phyloP scores from a whole-genome alignment of 2,329 filamentous ascomycete species.

The Fusarium sp. region DNA sequence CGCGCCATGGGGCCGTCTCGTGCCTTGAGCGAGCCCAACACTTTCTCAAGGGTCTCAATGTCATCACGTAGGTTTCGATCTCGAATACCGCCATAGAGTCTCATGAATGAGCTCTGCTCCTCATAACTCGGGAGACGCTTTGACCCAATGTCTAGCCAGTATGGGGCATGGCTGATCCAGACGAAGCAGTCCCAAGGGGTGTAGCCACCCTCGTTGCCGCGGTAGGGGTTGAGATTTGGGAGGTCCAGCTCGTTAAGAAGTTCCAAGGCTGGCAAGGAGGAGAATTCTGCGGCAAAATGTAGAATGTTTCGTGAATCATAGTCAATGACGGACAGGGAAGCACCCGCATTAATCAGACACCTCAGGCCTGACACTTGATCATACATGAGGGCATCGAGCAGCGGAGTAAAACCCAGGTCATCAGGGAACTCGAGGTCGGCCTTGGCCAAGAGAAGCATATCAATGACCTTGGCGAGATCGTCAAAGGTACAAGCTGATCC shows the following conservation, averaged over 20 bases:
- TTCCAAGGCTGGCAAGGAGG: not conserved
- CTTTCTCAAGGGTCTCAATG: not conserved
- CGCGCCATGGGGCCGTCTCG: not conserved
- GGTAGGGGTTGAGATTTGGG: not conserved
- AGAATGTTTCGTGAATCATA: fast-evolving
- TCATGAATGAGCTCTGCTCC: conserved; percentile 2
- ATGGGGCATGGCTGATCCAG: fast-evolving
- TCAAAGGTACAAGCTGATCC: fast-evolving
- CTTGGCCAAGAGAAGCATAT: not conserved
- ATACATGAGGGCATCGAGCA: fast-evolving
- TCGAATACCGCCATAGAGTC: conserved; percentile 15
- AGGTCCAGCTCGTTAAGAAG: not conserved
- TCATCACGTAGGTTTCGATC: conserved; percentile 20
- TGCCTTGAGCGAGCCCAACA: not conserved
- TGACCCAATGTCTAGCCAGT: fast-evolving
- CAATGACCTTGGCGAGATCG: not conserved
- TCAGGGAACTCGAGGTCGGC: not conserved
- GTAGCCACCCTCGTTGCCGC: fast-evolving
- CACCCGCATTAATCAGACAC: not conserved
- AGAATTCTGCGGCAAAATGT: fast-evolving
- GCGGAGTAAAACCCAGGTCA: fast-evolving
- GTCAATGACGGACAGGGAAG: not conserved
- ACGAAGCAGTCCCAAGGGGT: not conserved
- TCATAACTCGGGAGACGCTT: not conserved
- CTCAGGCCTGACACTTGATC: fast-evolving